phyloP scores from a whole-genome alignment of 768 basidiomycete genomes.

The Macrolepiota dolichaula region DNA sequence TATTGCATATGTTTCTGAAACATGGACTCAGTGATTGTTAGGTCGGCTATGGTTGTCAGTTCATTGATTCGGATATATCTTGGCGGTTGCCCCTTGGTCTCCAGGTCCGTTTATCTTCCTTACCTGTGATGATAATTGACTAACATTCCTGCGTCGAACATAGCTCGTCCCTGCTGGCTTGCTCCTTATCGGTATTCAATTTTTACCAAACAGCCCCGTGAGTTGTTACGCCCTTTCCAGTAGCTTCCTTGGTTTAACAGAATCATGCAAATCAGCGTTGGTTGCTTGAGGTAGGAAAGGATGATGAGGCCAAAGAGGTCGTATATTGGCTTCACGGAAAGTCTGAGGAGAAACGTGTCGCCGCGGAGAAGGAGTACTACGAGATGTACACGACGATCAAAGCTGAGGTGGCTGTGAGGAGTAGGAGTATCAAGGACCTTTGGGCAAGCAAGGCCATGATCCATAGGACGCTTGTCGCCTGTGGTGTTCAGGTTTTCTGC shows the following conservation, averaged over 20 bases:
- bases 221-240: conserved; percentile 14
- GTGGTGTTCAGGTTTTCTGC: conserved; percentile 58
- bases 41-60: conserved; percentile 60
- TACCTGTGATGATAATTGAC: not conserved
- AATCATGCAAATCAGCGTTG: conserved; percentile 39
- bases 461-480: conserved; percentile 51
- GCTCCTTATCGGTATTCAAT: conserved; percentile 51
- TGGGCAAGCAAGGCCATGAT: conserved; percentile 53
- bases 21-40: conserved; percentile 11
- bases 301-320: conserved; percentile 52
- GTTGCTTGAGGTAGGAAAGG: conserved; percentile 56
- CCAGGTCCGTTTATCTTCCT: conserved; percentile 30
- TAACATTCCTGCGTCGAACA: not conserved
- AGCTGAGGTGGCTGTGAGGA: conserved; percentile 39
- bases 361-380: conserved; percentile 42
- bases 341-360: conserved; percentile 20
- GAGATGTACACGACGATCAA: conserved; percentile 52
- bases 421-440: conserved; percentile 41
- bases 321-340: conserved; percentile 46
- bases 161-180: conserved; percentile 49
- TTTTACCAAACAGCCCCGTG: conserved; percentile 54
- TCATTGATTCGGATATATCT: conserved; percentile 40
- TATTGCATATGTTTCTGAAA: not conserved
- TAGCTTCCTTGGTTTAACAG: not conserved
- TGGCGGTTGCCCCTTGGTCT: conserved; percentile 56